A percentile compares a stretch with the other conserved stretches of the same genome.
phyloP scores from a whole-genome alignment of 2,329 filamentous ascomycete genomes.

The Huntiella omanensis region DNA sequence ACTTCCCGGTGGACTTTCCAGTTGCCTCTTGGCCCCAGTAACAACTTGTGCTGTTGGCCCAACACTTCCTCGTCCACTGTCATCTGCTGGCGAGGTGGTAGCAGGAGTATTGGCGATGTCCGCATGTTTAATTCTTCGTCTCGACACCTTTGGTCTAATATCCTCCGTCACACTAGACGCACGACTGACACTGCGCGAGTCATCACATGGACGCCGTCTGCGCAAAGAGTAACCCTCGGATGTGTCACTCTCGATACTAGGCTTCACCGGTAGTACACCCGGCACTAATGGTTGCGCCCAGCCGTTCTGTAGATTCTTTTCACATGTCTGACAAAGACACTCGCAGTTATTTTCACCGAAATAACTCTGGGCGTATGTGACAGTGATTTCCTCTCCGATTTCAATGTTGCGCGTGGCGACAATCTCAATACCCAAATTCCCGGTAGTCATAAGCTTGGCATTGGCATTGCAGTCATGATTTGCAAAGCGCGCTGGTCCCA shows the following conservation, averaged over 20 bases:
- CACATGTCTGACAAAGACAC: constrained; percentile 79
- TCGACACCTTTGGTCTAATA: constrained; percentile 29
- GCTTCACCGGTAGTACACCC: constrained; percentile 19
- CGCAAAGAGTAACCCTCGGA: constrained; percentile 37
- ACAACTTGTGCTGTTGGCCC: not conserved
- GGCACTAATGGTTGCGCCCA: constrained; percentile 45
- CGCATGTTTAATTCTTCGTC: not conserved
- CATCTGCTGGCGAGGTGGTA: not conserved
- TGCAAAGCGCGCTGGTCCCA: constrained; percentile 87
- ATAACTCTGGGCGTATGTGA: constrained; percentile 88
- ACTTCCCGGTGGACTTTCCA: constrained; percentile 4
- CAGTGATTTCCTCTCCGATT: constrained; percentile 84
- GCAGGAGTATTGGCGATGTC: not conserved
- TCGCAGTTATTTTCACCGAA: constrained; percentile 92
- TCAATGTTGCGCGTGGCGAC: constrained; percentile 67
- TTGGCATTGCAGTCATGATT: constrained; percentile 96
- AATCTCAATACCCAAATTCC: constrained; percentile 76
- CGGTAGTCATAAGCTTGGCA: constrained; percentile 66
- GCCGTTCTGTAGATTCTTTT: constrained; percentile 55
- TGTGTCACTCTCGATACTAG: constrained; percentile 33
- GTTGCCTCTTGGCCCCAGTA: constrained; percentile 7
- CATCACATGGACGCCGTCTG: constrained; percentile 21
- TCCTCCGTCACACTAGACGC: constrained; percentile 37
- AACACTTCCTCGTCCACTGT: not conserved
- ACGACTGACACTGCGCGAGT: constrained; percentile 29